Evolutionary conservation across 1,284 basidiomycete genomes (phyloP).

Genomic region (Puccinia coronata): DNA sequence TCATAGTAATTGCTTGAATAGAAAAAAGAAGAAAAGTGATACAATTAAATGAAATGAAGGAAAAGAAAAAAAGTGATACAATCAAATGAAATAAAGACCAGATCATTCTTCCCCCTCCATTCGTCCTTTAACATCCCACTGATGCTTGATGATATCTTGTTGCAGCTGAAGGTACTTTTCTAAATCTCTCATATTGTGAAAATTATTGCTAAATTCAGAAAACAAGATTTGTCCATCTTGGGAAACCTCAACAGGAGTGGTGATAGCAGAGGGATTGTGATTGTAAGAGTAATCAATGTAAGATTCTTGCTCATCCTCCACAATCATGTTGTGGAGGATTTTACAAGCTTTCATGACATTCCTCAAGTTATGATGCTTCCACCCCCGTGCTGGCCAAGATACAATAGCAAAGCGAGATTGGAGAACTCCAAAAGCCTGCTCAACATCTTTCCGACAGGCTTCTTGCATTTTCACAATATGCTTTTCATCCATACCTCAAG

Average conservation of each 20-base stretch:
- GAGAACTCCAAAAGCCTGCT: background rate
- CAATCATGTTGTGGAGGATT: conserved; percentile 2
- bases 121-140: background rate
- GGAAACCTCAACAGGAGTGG: background rate
- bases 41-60: background rate
- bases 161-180: background rate
- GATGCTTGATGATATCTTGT: background rate
- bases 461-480: background rate
- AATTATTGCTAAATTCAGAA: background rate
- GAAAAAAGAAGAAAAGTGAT: background rate
- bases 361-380: background rate
- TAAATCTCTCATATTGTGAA: background rate
- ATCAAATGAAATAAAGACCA: background rate
- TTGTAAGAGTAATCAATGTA: background rate
- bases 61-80: background rate
- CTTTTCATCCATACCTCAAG: background rate
- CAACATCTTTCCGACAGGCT: background rate
- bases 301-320: background rate
- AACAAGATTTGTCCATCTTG: background rate
- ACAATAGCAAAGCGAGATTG: too few relatives aligned
- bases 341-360: background rate
- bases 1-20: too few relatives aligned
- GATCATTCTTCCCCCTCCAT: background rate
- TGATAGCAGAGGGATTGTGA: background rate
- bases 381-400: background rate